These are phyloP conservation scores for Selenicereus undatus DNA, from an alignment of 148 eudicot genomes.

Conservation along the genomic window DNA sequence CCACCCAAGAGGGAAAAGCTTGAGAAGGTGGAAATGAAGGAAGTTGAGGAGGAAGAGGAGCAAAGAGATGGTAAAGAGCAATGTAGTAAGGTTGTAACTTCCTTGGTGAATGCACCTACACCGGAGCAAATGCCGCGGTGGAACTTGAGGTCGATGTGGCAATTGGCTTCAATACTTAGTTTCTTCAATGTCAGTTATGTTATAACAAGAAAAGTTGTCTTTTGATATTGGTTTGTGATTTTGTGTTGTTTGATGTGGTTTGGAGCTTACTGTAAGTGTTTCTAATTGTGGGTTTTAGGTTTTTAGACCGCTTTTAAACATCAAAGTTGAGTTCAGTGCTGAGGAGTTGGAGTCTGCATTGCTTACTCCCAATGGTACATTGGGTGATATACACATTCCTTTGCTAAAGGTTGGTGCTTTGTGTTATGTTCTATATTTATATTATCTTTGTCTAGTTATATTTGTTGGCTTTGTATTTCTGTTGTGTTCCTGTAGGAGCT, in stretches of 20 bases:
- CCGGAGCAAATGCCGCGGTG: constrained; percentile 69
- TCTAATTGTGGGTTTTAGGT: constrained; percentile 47
- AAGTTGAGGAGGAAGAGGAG: constrained; percentile 35
- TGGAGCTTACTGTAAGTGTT: constrained; percentile 28
- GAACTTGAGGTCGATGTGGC: constrained; percentile 85
- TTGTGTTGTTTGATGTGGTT: constrained; percentile 3
- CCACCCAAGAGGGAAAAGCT: constrained; percentile 37
- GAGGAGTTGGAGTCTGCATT: constrained; percentile 97
- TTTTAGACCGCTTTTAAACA: constrained; percentile 77
- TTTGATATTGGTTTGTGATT: background rate
- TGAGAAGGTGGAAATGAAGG: constrained; percentile 27
- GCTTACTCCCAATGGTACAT: constrained; percentile 69
- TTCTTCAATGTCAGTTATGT: constrained; percentile 65
- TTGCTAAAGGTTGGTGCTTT: constrained; percentile 76
- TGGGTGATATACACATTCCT: constrained; percentile 86
- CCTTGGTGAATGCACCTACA: constrained; percentile 53
- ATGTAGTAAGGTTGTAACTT: constrained; percentile 63
- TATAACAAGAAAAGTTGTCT: constrained; percentile 2
- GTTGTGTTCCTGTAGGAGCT: background rate
- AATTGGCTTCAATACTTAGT: constrained; percentile 82
- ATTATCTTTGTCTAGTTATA: background rate
- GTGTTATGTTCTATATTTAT: background rate
- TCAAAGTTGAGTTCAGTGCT: constrained; percentile 73
- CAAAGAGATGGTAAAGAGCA: constrained; percentile 37
- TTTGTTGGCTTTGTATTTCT: background rate